phyloP scores from a whole-genome alignment of 1,139 yeast species.

The Hemisphaericaspora xylofermentans region DNA sequence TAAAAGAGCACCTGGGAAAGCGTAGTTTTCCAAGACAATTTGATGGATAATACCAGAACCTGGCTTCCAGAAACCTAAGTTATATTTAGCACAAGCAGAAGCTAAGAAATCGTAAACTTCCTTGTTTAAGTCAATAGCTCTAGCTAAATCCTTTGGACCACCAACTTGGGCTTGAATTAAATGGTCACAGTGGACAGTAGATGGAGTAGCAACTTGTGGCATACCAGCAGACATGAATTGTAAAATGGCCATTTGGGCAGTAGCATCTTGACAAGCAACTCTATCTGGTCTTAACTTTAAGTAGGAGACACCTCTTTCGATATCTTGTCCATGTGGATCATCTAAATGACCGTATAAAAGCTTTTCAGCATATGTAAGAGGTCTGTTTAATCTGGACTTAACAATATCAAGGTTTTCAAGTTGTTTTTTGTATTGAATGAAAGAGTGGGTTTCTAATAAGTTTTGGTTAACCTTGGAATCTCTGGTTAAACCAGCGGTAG shows the following conservation, averaged over 20 bases:
- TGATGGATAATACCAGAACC: constrained; percentile 99
- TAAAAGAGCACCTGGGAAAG: constrained; percentile 96
- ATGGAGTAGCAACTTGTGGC: constrained; percentile 93
- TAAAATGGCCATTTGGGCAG: constrained; percentile 98
- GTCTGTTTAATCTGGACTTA: constrained; percentile 83
- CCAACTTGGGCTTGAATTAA: constrained; percentile 97
- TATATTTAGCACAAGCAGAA: constrained; percentile 93
- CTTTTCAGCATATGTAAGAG: constrained; percentile 97
- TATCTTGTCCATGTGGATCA: constrained; percentile 92
- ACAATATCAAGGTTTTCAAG: constrained; percentile 85
- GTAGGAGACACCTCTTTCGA: constrained; percentile 94
- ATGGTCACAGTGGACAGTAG: constrained; percentile 99
- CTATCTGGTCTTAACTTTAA: constrained; percentile 98
- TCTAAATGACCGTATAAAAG: constrained; percentile 94
- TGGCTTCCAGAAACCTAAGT: constrained; percentile 99
- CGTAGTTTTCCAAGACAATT: constrained; percentile 94
- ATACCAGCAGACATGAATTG: constrained; percentile 98
- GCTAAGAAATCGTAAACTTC: constrained; percentile 96
- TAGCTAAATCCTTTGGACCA: constrained; percentile 86
- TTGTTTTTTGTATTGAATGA: constrained; percentile 74
- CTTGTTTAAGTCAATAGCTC: constrained; percentile 91
- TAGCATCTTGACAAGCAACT: constrained; percentile 99
- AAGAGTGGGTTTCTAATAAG: constrained; percentile 83
- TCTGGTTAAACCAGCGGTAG: constrained; percentile 73
- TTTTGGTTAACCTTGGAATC: constrained; percentile 93